Base-by-base conservation (phyloP, 2,329 filamentous ascomycete genomes). In the Aspergillus terreus region DNA sequence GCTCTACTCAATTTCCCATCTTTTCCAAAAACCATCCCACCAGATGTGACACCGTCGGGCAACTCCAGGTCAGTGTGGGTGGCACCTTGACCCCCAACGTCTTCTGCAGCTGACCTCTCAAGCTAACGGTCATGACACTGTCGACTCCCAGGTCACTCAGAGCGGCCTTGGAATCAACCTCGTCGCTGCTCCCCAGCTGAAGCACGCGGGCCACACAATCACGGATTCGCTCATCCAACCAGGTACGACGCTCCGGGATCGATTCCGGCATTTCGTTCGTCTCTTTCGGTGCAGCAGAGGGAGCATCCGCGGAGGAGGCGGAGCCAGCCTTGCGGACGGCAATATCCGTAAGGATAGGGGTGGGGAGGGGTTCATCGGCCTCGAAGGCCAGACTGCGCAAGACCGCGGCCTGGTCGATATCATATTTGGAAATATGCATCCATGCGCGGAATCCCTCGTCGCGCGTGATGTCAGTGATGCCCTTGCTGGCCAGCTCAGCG, bases 401-500 rank as follows among this genome's bases (percentile, higher is more conserved):
- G 0, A 77, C 69, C 3, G 75, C 71, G 2, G 59, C 72, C 32
- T 74, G 69, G n/a, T 69, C 68, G 4, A 69, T 62, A 42, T 75
- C 62, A 49, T 67, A 67, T 11, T 61, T 60, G 11, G 57, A 58
- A 4, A 74, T 38, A 49, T 74, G 61, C 30, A 68, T 58, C 73
- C 75, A 77, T 4, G 75, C 75, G 3, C 59, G 62, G 58, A 77
- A 76, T 0, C 63, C 75, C 48, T 77, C 75, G 1, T 74, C 65
- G 9, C 59, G 54, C 0, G 65, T 71, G 43, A 78, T 66, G 44
- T 71, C 70, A 1, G 72, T 75, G 46, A 78, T 72, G 4, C 74
- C 75, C 53, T 71, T 74, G 49, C 57, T 64, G 15, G 67, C 59
- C 4, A 78, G 58, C 55, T 78, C 76, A 0, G 67, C 64, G n/a